These are phyloP conservation scores for Dipteronia dyeriana DNA, from an alignment of 345 rosid genomes.

Conservation along the genomic window DNA sequence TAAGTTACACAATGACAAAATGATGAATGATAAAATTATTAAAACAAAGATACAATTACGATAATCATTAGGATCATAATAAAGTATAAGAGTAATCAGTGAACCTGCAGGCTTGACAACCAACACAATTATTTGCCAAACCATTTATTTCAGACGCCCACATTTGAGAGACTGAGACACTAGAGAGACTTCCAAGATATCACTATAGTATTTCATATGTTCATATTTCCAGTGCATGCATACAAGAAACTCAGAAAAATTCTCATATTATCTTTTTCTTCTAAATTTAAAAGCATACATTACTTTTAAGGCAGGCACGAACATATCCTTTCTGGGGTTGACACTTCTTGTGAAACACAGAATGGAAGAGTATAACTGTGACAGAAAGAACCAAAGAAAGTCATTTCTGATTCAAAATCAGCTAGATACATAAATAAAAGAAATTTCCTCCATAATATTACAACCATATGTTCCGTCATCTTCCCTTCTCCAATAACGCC, in stretches of 20 bases:
- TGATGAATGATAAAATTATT: not conserved
- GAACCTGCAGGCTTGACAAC: not conserved
- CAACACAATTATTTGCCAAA: slow-evolving; percentile 2
- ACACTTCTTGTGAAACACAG: slow-evolving; percentile 89
- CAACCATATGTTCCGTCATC: slow-evolving; percentile 96
- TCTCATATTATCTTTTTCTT: slow-evolving; percentile 20
- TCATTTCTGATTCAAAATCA: slow-evolving; percentile 22
- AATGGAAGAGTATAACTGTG: slow-evolving; percentile 92
- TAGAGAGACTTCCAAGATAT: not conserved
- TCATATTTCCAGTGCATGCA: not conserved
- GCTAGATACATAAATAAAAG: slow-evolving; percentile 12
- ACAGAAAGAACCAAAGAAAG: slow-evolving; percentile 27
- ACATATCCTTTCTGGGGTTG: slow-evolving; percentile 74
- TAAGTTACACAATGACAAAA: not conserved
- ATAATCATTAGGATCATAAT: not conserved
- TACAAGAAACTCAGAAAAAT: not conserved
- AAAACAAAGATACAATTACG: not conserved
- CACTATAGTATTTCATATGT: not conserved
- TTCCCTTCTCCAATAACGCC: slow-evolving; percentile 97
- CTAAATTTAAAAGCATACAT: slow-evolving; percentile 66
- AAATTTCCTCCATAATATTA: slow-evolving; percentile 17
- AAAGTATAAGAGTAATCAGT: slow-evolving; percentile 1
- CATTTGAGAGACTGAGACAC: slow-evolving; percentile 4
- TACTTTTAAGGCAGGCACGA: slow-evolving; percentile 97
- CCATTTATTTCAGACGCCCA: not conserved